Evolutionary conservation across 2,329 filamentous ascomycete genomes (phyloP).

Genomic region (Fusarium mangiferae): DNA sequence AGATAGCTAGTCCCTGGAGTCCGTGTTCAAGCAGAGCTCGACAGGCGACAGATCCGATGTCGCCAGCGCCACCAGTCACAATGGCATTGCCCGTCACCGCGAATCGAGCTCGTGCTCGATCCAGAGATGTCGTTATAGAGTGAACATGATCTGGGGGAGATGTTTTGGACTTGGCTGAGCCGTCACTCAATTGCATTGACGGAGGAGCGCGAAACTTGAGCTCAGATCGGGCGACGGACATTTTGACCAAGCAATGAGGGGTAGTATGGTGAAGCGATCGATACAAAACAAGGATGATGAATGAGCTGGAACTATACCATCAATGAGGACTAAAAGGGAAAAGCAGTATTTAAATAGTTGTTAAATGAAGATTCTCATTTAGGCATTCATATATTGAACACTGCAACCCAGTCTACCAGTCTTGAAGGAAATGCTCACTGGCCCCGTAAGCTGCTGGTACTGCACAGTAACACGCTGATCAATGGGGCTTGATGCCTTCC

Average conservation of each 20-base stretch:
- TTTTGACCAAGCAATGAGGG: background rate
- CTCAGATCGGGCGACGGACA: conserved; percentile 17
- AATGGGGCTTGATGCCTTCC: background rate
- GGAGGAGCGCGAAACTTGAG: conserved; percentile 8
- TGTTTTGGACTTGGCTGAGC: background rate
- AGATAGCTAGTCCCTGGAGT: background rate
- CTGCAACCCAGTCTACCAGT: background rate
- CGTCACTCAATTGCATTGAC: conserved; percentile 21
- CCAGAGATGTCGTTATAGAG: accelerated
- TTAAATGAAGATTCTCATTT: background rate
- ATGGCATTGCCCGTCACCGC: background rate
- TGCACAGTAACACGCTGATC: conserved; percentile 10
- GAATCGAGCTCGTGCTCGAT: background rate
- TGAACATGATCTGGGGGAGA: background rate
- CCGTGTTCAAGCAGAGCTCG: conserved; percentile 16
- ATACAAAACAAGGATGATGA: background rate
- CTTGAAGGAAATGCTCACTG: background rate
- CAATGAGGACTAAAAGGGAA: accelerated
- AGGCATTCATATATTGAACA: background rate
- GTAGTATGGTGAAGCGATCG: background rate
- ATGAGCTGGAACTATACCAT: accelerated
- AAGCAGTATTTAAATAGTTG: background rate
- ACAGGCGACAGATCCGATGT: conserved; percentile 7
- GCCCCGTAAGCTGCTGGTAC: background rate
- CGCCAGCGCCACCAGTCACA: conserved; percentile 10